Evolutionary conservation across 75 land plant genomes (phyloP).

Genomic region (Adiantum capillusveneris): DNA sequence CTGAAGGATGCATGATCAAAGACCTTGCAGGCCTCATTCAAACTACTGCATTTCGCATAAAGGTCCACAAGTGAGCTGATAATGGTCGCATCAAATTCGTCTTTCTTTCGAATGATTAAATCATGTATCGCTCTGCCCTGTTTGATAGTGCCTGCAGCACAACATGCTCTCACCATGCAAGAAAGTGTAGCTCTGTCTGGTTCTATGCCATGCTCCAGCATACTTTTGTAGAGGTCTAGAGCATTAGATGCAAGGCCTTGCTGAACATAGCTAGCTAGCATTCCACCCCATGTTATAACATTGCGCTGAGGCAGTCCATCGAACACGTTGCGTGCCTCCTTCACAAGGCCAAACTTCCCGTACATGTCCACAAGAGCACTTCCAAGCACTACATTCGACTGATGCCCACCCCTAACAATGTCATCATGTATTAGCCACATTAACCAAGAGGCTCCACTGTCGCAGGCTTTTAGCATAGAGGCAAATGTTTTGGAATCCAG

Average conservation of each 20-base stretch:
- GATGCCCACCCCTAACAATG: background rate
- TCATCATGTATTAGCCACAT: background rate
- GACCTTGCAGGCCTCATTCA: constrained; percentile 9
- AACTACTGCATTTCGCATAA: constrained; percentile 8
- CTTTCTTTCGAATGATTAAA: background rate
- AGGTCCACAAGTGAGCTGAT: constrained; percentile 9
- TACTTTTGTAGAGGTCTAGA: constrained; percentile 35
- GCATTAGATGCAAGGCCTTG: constrained; percentile 25
- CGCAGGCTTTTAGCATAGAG: constrained; percentile 1
- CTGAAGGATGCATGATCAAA: background rate
- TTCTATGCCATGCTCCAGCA: constrained; percentile 27
- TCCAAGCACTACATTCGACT: constrained; percentile 5
- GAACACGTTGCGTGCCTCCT: constrained; percentile 1
- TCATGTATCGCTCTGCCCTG: constrained; percentile 26
- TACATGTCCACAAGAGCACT: constrained; percentile 8
- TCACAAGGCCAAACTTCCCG: constrained; percentile 1
- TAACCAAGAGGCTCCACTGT: background rate
- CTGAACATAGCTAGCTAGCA: constrained; percentile 32
- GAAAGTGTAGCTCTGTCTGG: constrained; percentile 46
- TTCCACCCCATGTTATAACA: constrained; percentile 29
- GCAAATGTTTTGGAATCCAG: background rate
- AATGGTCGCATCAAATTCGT: constrained; percentile 2
- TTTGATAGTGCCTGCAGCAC: constrained; percentile 14
- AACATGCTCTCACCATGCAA: constrained; percentile 49
- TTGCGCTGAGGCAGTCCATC: constrained; percentile 14